A percentile compares a stretch with the other conserved stretches of the same genome.
phyloP scores from a whole-genome alignment of 163 green algal genomes.

The Scenedesmus sp. region DNA sequence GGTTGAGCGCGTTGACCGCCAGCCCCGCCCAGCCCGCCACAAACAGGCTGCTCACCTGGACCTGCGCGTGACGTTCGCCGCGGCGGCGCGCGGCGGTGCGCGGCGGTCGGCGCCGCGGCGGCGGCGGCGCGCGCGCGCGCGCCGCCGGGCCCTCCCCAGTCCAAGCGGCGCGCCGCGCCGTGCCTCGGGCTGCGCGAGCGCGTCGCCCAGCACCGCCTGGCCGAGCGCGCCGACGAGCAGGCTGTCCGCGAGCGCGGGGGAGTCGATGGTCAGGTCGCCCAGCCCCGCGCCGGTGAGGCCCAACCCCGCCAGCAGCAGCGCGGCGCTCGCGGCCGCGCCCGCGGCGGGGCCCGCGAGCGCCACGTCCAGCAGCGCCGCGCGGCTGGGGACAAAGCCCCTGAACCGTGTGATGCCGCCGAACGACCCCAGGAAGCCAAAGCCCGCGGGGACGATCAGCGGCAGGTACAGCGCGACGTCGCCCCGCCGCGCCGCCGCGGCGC shows the following conservation, averaged over 20 bases:
- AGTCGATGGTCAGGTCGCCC: conserved; percentile 67
- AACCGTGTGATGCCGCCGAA: conserved; percentile 87
- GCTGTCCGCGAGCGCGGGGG: conserved; percentile 70
- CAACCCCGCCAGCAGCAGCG: conserved; percentile 61
- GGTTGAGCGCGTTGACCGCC: conserved; percentile 69
- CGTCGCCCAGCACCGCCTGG: conserved; percentile 54
- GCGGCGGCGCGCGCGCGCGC: too few species aligned
- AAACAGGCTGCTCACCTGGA: conserved; percentile 73
- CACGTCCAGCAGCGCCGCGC: conserved; percentile 53
- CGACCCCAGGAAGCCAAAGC: conserved; percentile 80
- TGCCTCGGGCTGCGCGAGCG: conserved; percentile 44
- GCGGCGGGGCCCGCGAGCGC: conserved; percentile 64
- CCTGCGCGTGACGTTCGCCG: too few species aligned
- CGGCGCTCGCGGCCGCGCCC: conserved; percentile 54
- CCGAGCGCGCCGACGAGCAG: conserved; percentile 73
- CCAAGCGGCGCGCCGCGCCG: too few species aligned
- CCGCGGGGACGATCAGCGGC: conserved; percentile 81
- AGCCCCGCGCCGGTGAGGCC: conserved; percentile 57
- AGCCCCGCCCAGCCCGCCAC: conserved; percentile 85
- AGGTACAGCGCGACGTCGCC: conserved; percentile 72
- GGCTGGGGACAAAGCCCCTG: conserved; percentile 55
- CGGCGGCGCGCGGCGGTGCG: too few species aligned
- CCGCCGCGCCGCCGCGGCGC: conserved; percentile 56
- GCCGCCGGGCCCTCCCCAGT: too few species aligned
- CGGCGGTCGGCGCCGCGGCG: too few species aligned